These are phyloP conservation scores for Hypoxylon sp. DNA, from an alignment of 2,329 filamentous ascomycete genomes.

Conservation along the genomic window DNA sequence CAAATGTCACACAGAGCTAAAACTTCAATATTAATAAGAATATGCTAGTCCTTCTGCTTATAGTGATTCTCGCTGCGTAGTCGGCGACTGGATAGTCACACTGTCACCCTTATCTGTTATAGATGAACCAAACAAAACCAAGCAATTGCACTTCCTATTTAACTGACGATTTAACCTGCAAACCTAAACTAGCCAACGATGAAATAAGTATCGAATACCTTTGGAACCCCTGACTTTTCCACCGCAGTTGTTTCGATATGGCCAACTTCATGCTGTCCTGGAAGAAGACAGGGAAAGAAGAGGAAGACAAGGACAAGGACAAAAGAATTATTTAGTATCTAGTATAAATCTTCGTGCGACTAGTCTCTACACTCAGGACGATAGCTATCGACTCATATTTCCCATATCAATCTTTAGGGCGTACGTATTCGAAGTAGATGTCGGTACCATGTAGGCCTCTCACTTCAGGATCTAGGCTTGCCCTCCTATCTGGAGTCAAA, in stretches of 20 bases:
- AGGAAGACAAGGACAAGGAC: too few species aligned
- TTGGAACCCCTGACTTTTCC: background rate
- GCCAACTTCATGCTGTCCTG: too few species aligned
- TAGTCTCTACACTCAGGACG: too few species aligned
- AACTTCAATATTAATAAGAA: background rate
- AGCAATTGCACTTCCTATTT: background rate
- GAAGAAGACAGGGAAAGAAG: too few species aligned
- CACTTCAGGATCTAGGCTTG: too few species aligned
- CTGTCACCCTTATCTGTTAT: background rate
- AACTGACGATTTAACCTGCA: background rate
- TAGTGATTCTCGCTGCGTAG: background rate
- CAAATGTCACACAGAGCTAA: background rate
- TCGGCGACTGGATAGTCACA: background rate
- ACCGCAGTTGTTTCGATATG: background rate
- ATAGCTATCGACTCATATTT: too few species aligned
- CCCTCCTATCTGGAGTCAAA: too few species aligned
- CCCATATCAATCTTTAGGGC: too few species aligned
- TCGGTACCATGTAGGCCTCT: too few species aligned
- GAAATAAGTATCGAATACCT: background rate
- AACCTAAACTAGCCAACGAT: background rate
- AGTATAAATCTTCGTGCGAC: too few species aligned
- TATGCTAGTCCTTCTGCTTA: background rate
- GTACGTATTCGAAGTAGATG: too few species aligned
- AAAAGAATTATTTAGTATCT: too few species aligned
- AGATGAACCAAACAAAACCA: background rate